Evolutionary conservation across 2,329 filamentous ascomycete species (phyloP).

Genomic region (Chrysoporthe austroafricana): DNA sequence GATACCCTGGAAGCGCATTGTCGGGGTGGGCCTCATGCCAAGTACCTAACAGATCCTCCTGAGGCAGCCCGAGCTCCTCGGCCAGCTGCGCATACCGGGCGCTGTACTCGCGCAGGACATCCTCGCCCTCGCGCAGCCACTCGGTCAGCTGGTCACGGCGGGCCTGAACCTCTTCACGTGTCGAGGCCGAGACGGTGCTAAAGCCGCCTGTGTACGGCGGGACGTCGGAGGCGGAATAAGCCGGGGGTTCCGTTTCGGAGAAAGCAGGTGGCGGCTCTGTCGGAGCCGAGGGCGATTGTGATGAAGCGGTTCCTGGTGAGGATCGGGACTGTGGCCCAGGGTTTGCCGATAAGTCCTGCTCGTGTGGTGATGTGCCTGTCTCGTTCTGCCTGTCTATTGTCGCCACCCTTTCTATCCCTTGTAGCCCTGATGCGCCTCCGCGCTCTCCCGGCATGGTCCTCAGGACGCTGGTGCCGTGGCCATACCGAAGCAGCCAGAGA

Average conservation of each 20-base stretch:
- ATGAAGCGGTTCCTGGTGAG: neutral
- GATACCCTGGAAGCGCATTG: slow-evolving; percentile 38
- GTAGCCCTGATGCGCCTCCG: neutral
- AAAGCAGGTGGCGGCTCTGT: slow-evolving; percentile 18
- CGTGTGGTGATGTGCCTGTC: slow-evolving; percentile 17
- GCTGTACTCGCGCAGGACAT: slow-evolving; percentile 38
- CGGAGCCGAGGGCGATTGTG: neutral
- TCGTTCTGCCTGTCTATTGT: slow-evolving; percentile 4
- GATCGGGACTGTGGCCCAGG: slow-evolving; percentile 1
- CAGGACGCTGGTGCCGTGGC: slow-evolving; percentile 29
- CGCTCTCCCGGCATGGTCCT: neutral
- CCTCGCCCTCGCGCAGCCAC: slow-evolving; percentile 37
- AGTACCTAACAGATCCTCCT: slow-evolving; percentile 37
- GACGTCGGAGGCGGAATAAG: slow-evolving; percentile 36
- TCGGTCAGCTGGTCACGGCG: slow-evolving; percentile 37
- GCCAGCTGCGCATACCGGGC: slow-evolving; percentile 37
- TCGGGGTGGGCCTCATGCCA: slow-evolving; percentile 38
- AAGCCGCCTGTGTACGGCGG: slow-evolving; percentile 35
- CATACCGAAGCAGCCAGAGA: slow-evolving; percentile 37
- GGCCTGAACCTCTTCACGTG: slow-evolving; percentile 35
- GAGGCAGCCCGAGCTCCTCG: slow-evolving; percentile 33
- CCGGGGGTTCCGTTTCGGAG: slow-evolving; percentile 32
- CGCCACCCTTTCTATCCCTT: slow-evolving; percentile 10
- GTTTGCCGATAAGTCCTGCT: neutral
- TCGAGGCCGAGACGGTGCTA: slow-evolving; percentile 33